Conservation (phyloP, 768 basidiomycete species). For the Rhizopogon vesiculosus region DNA sequence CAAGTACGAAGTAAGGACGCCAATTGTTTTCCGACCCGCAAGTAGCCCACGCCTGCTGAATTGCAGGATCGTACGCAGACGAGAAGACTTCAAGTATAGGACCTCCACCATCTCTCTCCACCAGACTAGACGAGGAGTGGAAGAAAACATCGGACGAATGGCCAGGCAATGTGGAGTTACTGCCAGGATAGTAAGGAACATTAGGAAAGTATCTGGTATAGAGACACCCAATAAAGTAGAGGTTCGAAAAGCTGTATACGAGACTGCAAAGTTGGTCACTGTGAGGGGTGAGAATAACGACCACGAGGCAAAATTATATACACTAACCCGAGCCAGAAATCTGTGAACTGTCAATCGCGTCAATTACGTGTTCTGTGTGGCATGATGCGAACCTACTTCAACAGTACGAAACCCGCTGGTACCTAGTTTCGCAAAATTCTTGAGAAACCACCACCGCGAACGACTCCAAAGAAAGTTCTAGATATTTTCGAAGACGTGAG, state of each 20-base stretch:
- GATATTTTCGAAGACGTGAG: constrained; percentile 22
- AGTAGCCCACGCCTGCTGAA: constrained; percentile 41
- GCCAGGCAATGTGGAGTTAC: not conserved
- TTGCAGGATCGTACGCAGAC: constrained; percentile 21
- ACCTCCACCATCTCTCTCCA: not conserved
- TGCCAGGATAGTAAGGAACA: not conserved
- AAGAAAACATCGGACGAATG: not conserved
- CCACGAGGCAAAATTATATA: not conserved
- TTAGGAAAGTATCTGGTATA: constrained; percentile 36
- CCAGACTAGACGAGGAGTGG: not conserved
- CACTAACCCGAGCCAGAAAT: constrained; percentile 85
- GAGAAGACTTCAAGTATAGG: not conserved
- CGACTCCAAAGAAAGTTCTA: constrained; percentile 34
- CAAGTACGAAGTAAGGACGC: constrained; percentile 57
- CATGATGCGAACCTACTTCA: constrained; percentile 45
- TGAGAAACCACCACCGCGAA: constrained; percentile 75
- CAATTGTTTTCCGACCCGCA: constrained; percentile 46
- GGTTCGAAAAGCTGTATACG: constrained; percentile 64
- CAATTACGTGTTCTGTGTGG: constrained; percentile 4
- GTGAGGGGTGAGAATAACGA: constrained; percentile 4
- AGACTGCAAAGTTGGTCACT: constrained; percentile 86
- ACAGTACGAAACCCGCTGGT: constrained; percentile 67
- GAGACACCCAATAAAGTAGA: constrained; percentile 72
- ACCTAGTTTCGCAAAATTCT: constrained; percentile 56
- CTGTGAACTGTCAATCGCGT: constrained; percentile 52